Base-by-base conservation (phyloP, 2,329 filamentous ascomycete species). In the Dactylellina cionopaga region DNA sequence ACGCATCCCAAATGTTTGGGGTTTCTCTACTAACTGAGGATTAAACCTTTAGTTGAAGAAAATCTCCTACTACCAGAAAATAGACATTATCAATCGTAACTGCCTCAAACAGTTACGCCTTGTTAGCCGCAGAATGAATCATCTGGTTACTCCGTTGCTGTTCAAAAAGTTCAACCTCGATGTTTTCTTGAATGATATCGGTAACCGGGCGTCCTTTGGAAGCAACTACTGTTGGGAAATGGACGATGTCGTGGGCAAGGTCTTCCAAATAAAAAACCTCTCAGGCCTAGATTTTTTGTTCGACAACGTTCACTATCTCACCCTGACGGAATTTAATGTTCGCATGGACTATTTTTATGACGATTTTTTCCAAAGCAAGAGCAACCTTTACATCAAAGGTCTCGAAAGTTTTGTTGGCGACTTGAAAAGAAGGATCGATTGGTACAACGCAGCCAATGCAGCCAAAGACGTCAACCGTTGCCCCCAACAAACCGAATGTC, bases 241-340 rank as follows among this genome's bases (percentile, higher is more conserved):
- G n/a, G n/a, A n/a, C n/a, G n/a, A n/a, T n/a, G n/a, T n/a, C n/a
- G n/a, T n/a, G n/a, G n/a, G 31, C n/a, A 41, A 52, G 29, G 41
- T 41, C 22, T 44, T 51, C 19, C 19, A 47, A 1, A 33, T 60
- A 37, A 37, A 52, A 15, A 51, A 27, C 33, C 44, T 41, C 44
- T 29, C 51, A 39, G 43, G 22, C 4, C 31, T 63, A 22, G 37
- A 51, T 5, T 63, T 63, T 46, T 15, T 63, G 2, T 25, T 17
- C 3, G 17, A 22, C 2, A 63, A 63, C 11, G 35, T 52, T 6
- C 44, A 63, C 5, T 27, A 60, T 6, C n/a, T 60, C n/a, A n/a
- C n/a, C n/a, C n/a, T n/a, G n/a, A n/a, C n/a, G n/a, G n/a, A n/a
- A n/a, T n/a, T n/a, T n/a, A n/a, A n/a, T n/a, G n/a, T n/a, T n/a